These are phyloP conservation scores for Hyphochytrium catenoides DNA, from an alignment of 352 stramenopile genomes.

Conservation along the genomic window DNA sequence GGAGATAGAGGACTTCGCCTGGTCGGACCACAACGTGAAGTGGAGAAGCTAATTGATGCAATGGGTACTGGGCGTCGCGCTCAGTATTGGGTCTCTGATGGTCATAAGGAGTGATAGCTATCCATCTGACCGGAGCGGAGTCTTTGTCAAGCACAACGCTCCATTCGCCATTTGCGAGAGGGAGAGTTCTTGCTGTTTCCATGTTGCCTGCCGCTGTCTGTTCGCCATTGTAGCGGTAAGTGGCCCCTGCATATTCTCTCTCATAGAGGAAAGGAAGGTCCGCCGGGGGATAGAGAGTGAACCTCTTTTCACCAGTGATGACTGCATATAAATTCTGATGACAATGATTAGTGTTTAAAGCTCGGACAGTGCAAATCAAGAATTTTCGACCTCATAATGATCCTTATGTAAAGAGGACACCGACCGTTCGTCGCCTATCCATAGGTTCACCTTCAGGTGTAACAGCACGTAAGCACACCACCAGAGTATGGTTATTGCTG, in stretches of 20 bases:
- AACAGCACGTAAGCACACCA: too few relatives aligned
- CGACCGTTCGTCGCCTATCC: slow-evolving; percentile 84
- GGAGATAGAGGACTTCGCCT: slow-evolving; percentile 41
- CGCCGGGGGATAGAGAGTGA: slow-evolving; percentile 65
- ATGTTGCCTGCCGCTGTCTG: too few relatives aligned
- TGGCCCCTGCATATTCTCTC: slow-evolving; percentile 23
- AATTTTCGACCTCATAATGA: slow-evolving; percentile 66
- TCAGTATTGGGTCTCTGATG: too few relatives aligned
- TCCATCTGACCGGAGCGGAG: too few relatives aligned
- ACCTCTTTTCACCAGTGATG: slow-evolving; percentile 81
- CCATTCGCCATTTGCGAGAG: too few relatives aligned
- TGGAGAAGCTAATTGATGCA: too few relatives aligned
- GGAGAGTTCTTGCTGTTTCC: too few relatives aligned
- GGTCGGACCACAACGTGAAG: slow-evolving; percentile 36
- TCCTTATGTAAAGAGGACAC: slow-evolving; percentile 93
- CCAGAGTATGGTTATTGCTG: too few relatives aligned
- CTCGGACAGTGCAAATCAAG: not conserved
- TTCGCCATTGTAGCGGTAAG: slow-evolving; percentile 29
- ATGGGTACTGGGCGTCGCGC: too few relatives aligned
- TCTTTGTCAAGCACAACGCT: too few relatives aligned
- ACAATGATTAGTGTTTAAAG: slow-evolving; percentile 2
- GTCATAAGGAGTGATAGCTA: too few relatives aligned
- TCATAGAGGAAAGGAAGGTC: slow-evolving; percentile 72
- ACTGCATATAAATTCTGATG: slow-evolving; percentile 92
- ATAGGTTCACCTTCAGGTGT: slow-evolving; percentile 97